These are phyloP conservation scores for Chaetomium globosum DNA, from an alignment of 2,329 filamentous ascomycete species.

Conservation along the genomic window DNA sequence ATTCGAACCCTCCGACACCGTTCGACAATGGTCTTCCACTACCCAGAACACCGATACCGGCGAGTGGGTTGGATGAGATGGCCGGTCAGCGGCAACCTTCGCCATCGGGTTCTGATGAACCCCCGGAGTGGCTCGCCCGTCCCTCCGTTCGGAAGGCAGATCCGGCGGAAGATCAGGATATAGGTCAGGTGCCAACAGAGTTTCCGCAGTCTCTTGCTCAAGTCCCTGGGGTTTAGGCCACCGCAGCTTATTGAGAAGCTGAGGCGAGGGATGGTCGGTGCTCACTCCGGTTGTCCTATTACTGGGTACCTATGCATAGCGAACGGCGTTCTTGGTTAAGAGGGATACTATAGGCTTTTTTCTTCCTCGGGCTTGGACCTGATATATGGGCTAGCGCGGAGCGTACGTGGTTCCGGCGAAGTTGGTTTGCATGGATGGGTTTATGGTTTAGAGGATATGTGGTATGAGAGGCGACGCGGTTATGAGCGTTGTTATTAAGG, in stretches of 20 bases:
- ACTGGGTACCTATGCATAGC: conserved; percentile 36
- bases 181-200: not conserved
- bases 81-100: not conserved
- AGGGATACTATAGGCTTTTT: conserved; percentile 18
- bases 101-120: not conserved
- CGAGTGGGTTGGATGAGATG: not conserved
- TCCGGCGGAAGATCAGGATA: not conserved
- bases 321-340: conserved; percentile 37
- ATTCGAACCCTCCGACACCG: not conserved
- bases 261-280: not conserved
- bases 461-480: not conserved
- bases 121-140: not conserved
- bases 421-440: conserved; percentile 6
- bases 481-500: not conserved
- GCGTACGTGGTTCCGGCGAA: not conserved
- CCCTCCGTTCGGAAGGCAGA: not conserved
- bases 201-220: not conserved
- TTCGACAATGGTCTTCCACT: not conserved
- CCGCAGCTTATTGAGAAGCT: conserved; percentile 10
- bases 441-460: conserved; percentile 5
- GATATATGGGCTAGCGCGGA: conserved; percentile 8
- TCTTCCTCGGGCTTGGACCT: not conserved
- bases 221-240: conserved; percentile 8
- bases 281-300: conserved; percentile 13
- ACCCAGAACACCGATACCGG: not conserved